A percentile compares a stretch with the other conserved stretches of the same genome.
Conservation (phyloP, 805 yeast species). For the Spathaspora sp. region DNA sequence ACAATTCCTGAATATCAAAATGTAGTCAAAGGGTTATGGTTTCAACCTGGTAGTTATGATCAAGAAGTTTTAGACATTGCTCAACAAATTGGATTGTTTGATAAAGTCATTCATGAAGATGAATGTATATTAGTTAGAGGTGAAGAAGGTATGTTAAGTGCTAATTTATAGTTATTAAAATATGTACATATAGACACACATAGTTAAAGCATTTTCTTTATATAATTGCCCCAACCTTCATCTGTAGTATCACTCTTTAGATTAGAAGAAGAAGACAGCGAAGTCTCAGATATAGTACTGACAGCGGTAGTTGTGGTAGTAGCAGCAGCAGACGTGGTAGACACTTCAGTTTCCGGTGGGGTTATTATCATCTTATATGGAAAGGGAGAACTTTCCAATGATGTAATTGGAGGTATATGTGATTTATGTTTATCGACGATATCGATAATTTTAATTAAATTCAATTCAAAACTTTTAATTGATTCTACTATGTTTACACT, state of each 20-base stretch:
- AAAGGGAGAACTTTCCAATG: constrained; percentile 65
- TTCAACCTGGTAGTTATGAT: constrained; percentile 80
- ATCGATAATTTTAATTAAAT: constrained; percentile 45
- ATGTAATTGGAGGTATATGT: constrained; percentile 73
- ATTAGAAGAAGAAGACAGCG: not conserved
- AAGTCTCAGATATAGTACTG: not conserved
- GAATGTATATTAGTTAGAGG: constrained; percentile 75
- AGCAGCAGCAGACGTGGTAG: not conserved
- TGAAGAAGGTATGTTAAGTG: constrained; percentile 42
- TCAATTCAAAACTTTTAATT: constrained; percentile 33
- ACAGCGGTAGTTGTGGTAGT: no score
- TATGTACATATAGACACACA: no score
- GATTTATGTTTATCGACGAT: constrained; percentile 53
- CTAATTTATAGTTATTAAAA: constrained; percentile 27
- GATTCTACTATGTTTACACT: constrained; percentile 18
- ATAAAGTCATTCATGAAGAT: constrained; percentile 42
- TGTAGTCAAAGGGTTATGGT: constrained; percentile 63
- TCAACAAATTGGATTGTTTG: constrained; percentile 28
- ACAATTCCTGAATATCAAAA: constrained; percentile 36
- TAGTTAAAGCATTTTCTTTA: constrained; percentile 39
- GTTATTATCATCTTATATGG: constrained; percentile 33
- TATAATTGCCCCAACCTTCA: constrained; percentile 40
- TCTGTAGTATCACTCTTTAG: constrained; percentile 12
- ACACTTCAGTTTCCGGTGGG: constrained; percentile 10
- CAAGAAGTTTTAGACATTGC: constrained; percentile 43